Evolutionary conservation across 2,329 filamentous ascomycete species (phyloP).

Genomic region (Ophiostoma australiae): DNA sequence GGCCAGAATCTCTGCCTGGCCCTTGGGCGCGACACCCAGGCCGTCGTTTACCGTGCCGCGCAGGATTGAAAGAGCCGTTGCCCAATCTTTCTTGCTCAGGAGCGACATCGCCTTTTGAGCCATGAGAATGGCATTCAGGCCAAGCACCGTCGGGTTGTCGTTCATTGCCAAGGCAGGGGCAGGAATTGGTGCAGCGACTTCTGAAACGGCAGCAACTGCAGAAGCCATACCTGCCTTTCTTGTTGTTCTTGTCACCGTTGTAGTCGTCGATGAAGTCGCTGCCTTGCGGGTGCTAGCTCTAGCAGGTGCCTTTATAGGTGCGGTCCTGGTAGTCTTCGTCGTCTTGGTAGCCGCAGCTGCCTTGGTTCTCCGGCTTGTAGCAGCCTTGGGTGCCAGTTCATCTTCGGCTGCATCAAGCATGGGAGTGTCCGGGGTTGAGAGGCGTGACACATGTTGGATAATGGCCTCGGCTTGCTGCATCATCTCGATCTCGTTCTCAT

Average conservation of each 20-base stretch:
- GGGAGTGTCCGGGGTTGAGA: not conserved
- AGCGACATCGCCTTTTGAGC: conserved; percentile 44
- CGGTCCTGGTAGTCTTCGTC: conserved; percentile 19
- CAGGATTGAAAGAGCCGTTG: conserved; percentile 53
- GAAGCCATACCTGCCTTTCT: not conserved
- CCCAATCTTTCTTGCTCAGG: conserved; percentile 51
- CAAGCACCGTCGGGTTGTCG: conserved; percentile 31
- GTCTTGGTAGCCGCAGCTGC: conserved; percentile 24
- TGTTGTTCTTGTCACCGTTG: not conserved
- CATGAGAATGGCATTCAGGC: conserved; percentile 39
- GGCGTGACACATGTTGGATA: conserved; percentile 10
- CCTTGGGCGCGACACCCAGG: not conserved
- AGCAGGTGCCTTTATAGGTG: conserved; percentile 17
- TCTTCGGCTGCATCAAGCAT: not conserved
- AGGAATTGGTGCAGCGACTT: not conserved
- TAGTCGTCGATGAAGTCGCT: not conserved
- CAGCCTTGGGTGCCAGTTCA: not conserved
- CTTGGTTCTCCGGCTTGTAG: conserved; percentile 27
- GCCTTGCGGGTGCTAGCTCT: not conserved
- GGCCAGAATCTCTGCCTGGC: conserved; percentile 37
- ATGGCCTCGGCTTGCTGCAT: conserved; percentile 47
- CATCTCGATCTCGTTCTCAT: conserved; percentile 41
- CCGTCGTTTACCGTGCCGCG: conserved; percentile 32
- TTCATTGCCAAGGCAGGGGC: not conserved
- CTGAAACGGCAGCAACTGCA: not conserved